Evolutionary conservation across 257 asterid species (phyloP).

Genomic region (Solanum clarkiae): DNA sequence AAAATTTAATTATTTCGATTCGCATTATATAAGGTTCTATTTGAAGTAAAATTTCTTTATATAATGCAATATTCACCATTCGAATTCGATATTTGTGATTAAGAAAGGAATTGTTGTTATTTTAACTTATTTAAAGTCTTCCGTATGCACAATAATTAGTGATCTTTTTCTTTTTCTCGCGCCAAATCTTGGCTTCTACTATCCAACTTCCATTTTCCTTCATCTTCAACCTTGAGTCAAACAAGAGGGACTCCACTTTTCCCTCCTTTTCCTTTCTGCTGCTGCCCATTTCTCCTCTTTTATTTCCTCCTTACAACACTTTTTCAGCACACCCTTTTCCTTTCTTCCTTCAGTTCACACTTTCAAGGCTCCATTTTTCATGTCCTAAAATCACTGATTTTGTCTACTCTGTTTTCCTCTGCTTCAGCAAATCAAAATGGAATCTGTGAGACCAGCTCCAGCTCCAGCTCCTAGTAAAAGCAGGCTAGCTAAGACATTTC

Average conservation of each 20-base stretch:
- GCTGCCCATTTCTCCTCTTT: background rate
- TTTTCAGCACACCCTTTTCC: conserved; percentile 1
- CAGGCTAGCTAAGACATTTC: conserved; percentile 51
- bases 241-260: conserved; percentile 5
- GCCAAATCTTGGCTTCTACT: conserved; percentile 14
- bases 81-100: no score
- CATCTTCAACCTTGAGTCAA: conserved; percentile 16
- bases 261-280: background rate
- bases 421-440: conserved; percentile 27
- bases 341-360: background rate
- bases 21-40: no score
- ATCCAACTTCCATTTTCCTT: background rate
- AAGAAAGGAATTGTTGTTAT: no score
- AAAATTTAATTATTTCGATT: no score
- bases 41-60: no score
- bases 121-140: background rate
- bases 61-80: no score
- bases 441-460: conserved; percentile 25
- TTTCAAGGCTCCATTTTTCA: background rate
- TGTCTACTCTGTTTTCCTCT: background rate
- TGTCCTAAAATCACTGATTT: background rate
- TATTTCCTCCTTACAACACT: conserved; percentile 1
- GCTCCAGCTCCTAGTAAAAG: conserved; percentile 29
- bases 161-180: conserved; percentile 19
- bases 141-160: conserved; percentile 5